These are phyloP conservation scores for Lachancea waltii DNA, from an alignment of 805 yeast genomes.

Conservation along the genomic window DNA sequence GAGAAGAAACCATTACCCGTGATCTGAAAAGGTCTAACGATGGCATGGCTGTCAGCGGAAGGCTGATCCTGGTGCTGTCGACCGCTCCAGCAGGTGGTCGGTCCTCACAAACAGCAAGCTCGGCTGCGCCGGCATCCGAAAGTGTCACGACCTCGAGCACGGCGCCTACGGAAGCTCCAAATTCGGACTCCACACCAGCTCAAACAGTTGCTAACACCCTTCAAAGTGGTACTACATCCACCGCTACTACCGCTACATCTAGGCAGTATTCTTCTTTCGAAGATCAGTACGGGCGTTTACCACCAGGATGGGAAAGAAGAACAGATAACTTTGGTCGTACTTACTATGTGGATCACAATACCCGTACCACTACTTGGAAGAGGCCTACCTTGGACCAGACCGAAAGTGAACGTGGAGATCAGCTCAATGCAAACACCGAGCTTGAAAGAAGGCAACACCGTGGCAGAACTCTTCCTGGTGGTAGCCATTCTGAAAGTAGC, in stretches of 20 bases:
- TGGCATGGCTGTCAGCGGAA: conserved; percentile 87
- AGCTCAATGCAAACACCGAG: conserved; percentile 65
- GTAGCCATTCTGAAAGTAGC: conserved; percentile 28
- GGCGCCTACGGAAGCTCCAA: conserved; percentile 11
- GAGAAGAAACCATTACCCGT: conserved; percentile 84
- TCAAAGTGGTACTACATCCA: conserved; percentile 23
- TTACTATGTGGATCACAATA: conserved; percentile 95
- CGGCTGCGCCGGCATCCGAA: conserved; percentile 33
- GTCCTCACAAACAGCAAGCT: conserved; percentile 8
- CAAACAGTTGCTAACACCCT: conserved; percentile 29
- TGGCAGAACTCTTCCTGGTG: conserved; percentile 80
- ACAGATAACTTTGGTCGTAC: conserved; percentile 97
- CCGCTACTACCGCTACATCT: conserved; percentile 22
- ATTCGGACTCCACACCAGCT: conserved; percentile 23
- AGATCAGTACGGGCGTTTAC: conserved; percentile 93
- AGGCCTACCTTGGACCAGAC: conserved; percentile 82
- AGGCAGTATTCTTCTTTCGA: conserved; percentile 89
- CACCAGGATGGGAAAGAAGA: conserved; percentile 99
- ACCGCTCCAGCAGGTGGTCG: conserved; percentile 14
- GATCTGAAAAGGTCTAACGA: conserved; percentile 90
- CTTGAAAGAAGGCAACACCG: conserved; percentile 87
- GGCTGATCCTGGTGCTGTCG: conserved; percentile 71
- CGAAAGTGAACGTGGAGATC: conserved; percentile 57
- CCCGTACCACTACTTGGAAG: conserved; percentile 98
- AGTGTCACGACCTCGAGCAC: conserved; percentile 22